Evolutionary conservation across 208 protist genomes (phyloP), one percentile per base, ranked within the genome.

Genomic region (Trypanosoma vivax): DNA sequence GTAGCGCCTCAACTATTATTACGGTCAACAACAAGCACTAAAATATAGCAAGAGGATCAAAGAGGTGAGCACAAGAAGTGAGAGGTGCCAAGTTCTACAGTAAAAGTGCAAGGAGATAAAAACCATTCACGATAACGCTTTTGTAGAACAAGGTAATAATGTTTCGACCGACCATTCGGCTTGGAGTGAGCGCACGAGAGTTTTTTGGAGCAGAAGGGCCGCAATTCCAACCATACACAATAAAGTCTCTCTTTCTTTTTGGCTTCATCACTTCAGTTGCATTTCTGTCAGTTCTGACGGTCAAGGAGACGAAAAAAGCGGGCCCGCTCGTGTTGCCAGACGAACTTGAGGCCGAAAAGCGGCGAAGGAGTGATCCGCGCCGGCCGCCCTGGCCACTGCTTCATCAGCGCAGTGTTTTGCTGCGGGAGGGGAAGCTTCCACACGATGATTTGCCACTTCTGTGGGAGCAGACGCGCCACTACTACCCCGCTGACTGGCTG

Each of bases 401-500:
- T 46, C 84, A 92, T 50, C 79, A 92, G 56, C 74, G 78, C 6
- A 70, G 78, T 28, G 80, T 89, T 57, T 57, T 89, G 53, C 51
- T 92, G 60, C 84, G 84, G 3, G 84, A 92, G 60, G 80, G 80
- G 19, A 88, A 87, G 50, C 54, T 53, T 7, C 27, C 77, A 2
- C 77, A 74, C 9, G 84, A 92, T 53, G 84, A 92, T 49, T 53
- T 92, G n/a, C 57, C 67, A 18, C 62, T 89, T 7, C 45, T 92
- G 56, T 92, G 84, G 84, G 79, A 88, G 55, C 84, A 92, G 61
- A 83, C 71, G 31, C 72, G 73, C 40, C 73, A 88, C 51, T 92
- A 92, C 70, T 92, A 92, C 68, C 75, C 79, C 11, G 62, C 64
- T 3, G 84, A 92, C 65, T 92, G 84, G 81, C 76, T 92, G 6